Conservation (phyloP, 2,329 filamentous ascomycete genomes). For the Teratosphaeria pseudoeucalypti region DNA sequence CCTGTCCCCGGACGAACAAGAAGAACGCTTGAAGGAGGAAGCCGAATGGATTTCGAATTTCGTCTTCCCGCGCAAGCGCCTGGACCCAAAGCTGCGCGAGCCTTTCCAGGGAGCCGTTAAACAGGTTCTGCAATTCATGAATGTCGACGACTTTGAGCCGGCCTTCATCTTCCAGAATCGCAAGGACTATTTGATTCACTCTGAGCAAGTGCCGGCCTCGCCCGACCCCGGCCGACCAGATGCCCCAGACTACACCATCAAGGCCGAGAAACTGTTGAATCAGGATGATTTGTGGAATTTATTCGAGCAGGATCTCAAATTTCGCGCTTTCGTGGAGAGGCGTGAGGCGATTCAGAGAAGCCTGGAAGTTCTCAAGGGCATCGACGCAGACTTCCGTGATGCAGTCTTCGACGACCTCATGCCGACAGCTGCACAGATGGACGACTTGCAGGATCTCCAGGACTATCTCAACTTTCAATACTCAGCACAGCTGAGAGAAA, state of each 20-base stretch:
- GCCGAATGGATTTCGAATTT: constrained; percentile 83
- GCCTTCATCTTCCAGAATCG: constrained; percentile 97
- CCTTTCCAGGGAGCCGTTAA: constrained; percentile 82
- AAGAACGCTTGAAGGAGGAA: constrained; percentile 61
- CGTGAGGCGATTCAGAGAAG: constrained; percentile 70
- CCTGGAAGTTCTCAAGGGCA: constrained; percentile 61
- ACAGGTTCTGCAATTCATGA: constrained; percentile 91
- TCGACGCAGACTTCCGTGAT: constrained; percentile 52
- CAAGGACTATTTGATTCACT: constrained; percentile 93
- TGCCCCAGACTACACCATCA: constrained; percentile 60
- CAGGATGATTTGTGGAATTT: constrained; percentile 94
- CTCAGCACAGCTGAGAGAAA: constrained; percentile 68
- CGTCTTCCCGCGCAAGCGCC: constrained; percentile 72
- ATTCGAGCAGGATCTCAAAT: constrained; percentile 89
- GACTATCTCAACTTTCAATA: constrained; percentile 97
- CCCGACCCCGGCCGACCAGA: constrained; percentile 57
- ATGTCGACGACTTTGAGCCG: constrained; percentile 87
- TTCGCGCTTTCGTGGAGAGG: constrained; percentile 85
- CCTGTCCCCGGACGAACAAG: constrained; percentile 65
- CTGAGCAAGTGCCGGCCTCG: constrained; percentile 56
- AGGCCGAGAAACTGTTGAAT: constrained; percentile 76
- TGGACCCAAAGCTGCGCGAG: constrained; percentile 60
- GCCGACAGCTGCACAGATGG: constrained; percentile 70
- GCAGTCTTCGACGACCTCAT: constrained; percentile 71
- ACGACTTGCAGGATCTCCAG: constrained; percentile 91